These are phyloP conservation scores for Williopsis jadinii DNA, from an alignment of 1,139 yeast genomes.

Conservation along the genomic window DNA sequence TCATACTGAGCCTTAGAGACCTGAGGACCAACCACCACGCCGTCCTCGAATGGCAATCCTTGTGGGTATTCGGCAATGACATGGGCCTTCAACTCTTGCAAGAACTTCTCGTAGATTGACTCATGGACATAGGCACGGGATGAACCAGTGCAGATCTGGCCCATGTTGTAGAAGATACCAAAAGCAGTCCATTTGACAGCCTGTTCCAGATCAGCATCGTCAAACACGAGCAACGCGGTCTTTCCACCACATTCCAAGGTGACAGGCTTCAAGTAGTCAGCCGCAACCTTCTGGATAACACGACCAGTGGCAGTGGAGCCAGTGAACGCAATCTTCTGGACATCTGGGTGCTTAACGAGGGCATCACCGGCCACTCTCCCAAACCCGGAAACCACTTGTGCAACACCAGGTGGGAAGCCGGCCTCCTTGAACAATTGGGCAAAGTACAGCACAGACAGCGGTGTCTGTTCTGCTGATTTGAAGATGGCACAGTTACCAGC, in stretches of 20 bases:
- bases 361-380: conserved; percentile 54
- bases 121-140: conserved; percentile 76
- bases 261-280: conserved; percentile 58
- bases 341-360: conserved; percentile 46
- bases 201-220: conserved; percentile 68
- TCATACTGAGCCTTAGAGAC: conserved; percentile 64
- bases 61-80: conserved; percentile 42
- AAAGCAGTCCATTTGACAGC: conserved; percentile 83
- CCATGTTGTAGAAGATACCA: conserved; percentile 80
- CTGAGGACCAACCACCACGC: conserved; percentile 70
- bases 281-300: conserved; percentile 52
- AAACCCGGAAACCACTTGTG: conserved; percentile 51
- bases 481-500: conserved; percentile 61
- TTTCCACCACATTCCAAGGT: conserved; percentile 95
- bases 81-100: conserved; percentile 33
- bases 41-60: conserved; percentile 50
- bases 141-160: conserved; percentile 89
- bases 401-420: conserved; percentile 69
- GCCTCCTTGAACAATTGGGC: conserved; percentile 52
- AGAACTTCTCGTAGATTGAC: conserved; percentile 59
- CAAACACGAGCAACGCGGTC: conserved; percentile 66
- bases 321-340: conserved; percentile 65
- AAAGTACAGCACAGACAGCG: conserved; percentile 50
- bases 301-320: conserved; percentile 56
- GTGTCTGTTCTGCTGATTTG: conserved; percentile 64